Evolutionary conservation across 2,329 filamentous ascomycete genomes (phyloP), one percentile per base, ranked within the genome.

Genomic region (Neospermospora avenae): DNA sequence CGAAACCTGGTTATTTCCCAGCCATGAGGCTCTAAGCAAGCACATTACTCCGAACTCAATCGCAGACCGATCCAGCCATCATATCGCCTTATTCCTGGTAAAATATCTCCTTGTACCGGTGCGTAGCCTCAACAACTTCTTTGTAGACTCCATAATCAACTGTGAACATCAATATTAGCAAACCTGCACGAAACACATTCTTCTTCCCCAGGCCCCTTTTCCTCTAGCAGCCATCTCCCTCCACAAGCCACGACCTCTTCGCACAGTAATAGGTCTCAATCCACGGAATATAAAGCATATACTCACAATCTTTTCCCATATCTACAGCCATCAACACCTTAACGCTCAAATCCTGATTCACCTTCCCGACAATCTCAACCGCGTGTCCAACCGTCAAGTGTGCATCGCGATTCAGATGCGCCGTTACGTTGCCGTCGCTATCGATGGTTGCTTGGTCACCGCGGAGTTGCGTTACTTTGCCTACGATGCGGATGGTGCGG

Each of bases 371-470:
- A 64, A 95, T 77, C 70, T 95, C 90, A 10, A 86, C 87, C 8
- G 83, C 86, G 70, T 90, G 88, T 53, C 87, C 86, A 55, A 85
- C 80, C 24, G 82, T 79, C 22, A 93, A 82, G 68, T 91, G 88
- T 1, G 84, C 78, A 61, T 93, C 88, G 54, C 87, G 81, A 72
- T 90, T 92, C 66, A 98, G 74, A 18, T 88, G 77, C 1, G 91
- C 80, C 0, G 86, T 90, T 25, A 97, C 84, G 22, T 85, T 82
- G 0, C 93, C 93, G 25, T 86, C 88, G 5, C 91, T 88, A 59
- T 96, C 91, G 31, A 98, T 83, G 5, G 86, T 85, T 0, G 92
- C 93, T 54, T 84, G 83, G 55, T 95, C 90, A 67, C 93, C 93
- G 55, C 87, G 87, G 24, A 98, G 80, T 70, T 95, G 87, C 3